Conservation (phyloP, 306 rosid species). For the Castanea crenata region DNA sequence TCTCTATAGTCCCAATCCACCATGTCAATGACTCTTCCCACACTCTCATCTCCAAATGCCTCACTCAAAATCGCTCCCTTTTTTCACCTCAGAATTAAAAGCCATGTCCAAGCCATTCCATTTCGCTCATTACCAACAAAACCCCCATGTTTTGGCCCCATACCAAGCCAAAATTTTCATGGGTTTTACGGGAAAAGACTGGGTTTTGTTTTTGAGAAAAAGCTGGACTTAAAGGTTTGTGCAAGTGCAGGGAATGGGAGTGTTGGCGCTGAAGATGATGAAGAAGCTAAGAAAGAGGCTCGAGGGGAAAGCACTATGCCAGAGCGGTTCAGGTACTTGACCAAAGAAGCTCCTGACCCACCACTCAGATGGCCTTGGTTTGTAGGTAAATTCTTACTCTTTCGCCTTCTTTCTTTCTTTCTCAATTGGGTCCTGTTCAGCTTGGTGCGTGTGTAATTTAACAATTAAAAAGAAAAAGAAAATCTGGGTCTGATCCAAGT, state of each 20-base stretch:
- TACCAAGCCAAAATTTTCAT: slow-evolving; percentile 12
- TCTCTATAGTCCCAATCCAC: slow-evolving; percentile 4
- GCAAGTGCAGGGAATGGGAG: slow-evolving; percentile 27
- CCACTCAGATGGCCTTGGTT: slow-evolving; percentile 84
- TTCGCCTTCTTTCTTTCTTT: neutral
- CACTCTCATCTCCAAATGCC: slow-evolving; percentile 37
- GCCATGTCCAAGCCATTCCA: slow-evolving; percentile 11
- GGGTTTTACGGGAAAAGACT: slow-evolving; percentile 29
- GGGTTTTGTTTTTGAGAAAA: slow-evolving; percentile 34
- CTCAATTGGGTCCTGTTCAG: no score
- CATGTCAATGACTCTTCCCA: slow-evolving; percentile 50
- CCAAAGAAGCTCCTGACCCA: slow-evolving; percentile 70
- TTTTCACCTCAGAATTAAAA: slow-evolving; percentile 18
- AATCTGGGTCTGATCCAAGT: neutral
- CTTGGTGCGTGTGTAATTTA: no score
- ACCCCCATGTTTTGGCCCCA: slow-evolving; percentile 24
- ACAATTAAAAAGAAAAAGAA: no score
- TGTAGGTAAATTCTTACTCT: slow-evolving; percentile 45
- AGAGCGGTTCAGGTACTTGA: slow-evolving; percentile 61
- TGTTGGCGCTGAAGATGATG: slow-evolving; percentile 20
- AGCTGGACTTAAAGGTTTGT: slow-evolving; percentile 12
- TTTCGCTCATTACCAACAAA: slow-evolving; percentile 24
- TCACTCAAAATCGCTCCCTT: slow-evolving; percentile 33
- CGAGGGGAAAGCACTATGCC: slow-evolving; percentile 74
- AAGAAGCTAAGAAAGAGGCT: slow-evolving; percentile 54